Base-by-base conservation (phyloP, 768 basidiomycete genomes). In the Pholiota molesta region DNA sequence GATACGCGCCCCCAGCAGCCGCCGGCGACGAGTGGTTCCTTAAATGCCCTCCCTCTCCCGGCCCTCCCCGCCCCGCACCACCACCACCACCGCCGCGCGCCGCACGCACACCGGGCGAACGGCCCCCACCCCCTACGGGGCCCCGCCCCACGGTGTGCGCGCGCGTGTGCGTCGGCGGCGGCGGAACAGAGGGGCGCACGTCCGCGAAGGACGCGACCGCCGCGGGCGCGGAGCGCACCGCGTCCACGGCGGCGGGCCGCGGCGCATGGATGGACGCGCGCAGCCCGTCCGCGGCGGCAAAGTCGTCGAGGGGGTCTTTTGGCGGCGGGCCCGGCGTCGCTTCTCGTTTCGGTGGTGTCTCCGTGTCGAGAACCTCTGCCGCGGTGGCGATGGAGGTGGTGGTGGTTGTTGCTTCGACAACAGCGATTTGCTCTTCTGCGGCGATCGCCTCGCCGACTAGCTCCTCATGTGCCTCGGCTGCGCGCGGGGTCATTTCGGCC, bases 261-360 rank as follows among this genome's bases (percentile, higher is more conserved):
- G 83, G 82, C 1, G 87, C 86, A 68, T 89, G 84, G 21, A 87
- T 86, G 1, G 88, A 89, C 47, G 83, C 81, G n/a, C 67, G 59
- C 29, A 74, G 64, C n/a, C 73, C 71, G 10, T 66, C 64, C 14
- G 40, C 37, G 51, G 29, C 52, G 33, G 44, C 52, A 17, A 37
- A 29, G 52, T 63, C 65, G 55, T 64, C 64, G 21, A 51, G 26
- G 5, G 55, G 44, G 42, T 57, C 56, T 33, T 13, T 29, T 5
- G 42, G n/a, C n/a, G 42, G 14, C 35, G 35, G 35, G 7, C 3
- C 6, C 8, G 54, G 14, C 13, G 23, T 9, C 39, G 26, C 6
- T 37, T n/a, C 53, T 31, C n/a, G 16, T 16, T 21, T 37, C 2
- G 53, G 33, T 9, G 33, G n/a, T 44, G 19, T 19, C 19, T 19